Evolutionary conservation across 306 rosid species (phyloP).

Genomic region (Rosa multiflora): DNA sequence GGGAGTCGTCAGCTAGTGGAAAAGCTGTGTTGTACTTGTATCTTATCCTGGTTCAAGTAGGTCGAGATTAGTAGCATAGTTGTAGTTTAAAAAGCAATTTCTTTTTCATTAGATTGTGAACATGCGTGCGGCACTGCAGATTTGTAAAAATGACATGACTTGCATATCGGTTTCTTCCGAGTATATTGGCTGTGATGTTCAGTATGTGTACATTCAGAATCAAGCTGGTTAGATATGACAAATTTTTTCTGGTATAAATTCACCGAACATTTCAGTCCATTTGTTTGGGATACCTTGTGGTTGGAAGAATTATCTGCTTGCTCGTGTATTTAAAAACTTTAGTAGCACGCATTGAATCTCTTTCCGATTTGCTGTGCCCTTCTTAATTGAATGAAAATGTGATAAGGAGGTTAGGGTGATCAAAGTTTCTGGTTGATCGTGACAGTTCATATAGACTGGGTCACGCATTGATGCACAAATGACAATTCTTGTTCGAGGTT

Average conservation of each 20-base stretch:
- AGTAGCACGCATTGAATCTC: not conserved
- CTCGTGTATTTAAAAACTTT: not conserved
- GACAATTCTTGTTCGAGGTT: not conserved
- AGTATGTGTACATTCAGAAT: not conserved
- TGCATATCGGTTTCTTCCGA: not conserved
- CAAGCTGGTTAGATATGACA: not conserved
- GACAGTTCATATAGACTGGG: not conserved
- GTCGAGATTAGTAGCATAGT: conserved; percentile 21
- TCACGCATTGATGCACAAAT: not conserved
- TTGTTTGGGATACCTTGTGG: not conserved
- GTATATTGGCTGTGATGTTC: not conserved
- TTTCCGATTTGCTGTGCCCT: not conserved
- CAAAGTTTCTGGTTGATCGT: not conserved
- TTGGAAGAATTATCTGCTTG: not conserved
- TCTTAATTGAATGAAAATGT: not conserved
- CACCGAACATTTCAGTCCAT: not conserved
- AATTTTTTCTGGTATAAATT: not conserved
- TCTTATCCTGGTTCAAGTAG: not conserved
- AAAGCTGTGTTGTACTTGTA: conserved; percentile 24
- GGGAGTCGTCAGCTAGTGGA: too few species aligned
- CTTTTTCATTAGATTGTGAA: not conserved
- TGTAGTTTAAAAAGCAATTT: conserved; percentile 15
- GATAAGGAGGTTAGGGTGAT: not conserved
- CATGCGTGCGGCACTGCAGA: not conserved
- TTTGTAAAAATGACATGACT: not conserved